These are phyloP conservation scores for Sclerotinia sclerotiorum DNA, from an alignment of 2,329 filamentous ascomycete genomes.

Conservation along the genomic window DNA sequence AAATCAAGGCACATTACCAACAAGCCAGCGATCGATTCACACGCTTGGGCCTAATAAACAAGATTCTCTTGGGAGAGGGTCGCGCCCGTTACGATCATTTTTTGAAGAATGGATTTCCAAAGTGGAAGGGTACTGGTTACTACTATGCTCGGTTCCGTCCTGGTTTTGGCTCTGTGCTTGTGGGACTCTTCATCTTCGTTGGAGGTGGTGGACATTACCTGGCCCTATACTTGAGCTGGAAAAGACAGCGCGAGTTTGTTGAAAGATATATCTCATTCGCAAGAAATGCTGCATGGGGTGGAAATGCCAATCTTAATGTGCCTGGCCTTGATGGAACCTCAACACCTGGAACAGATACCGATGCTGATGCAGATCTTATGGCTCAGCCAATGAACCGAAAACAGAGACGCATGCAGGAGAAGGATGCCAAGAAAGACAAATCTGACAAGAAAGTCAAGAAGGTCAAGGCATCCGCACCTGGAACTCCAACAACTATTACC, in stretches of 20 bases:
- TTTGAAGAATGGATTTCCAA: slow-evolving; percentile 86
- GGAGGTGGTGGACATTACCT: slow-evolving; percentile 88
- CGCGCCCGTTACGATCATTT: slow-evolving; percentile 95
- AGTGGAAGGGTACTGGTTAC: slow-evolving; percentile 96
- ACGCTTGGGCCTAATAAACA: slow-evolving; percentile 78
- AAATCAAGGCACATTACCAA: slow-evolving; percentile 78
- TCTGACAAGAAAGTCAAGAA: slow-evolving; percentile 58
- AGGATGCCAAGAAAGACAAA: slow-evolving; percentile 71
- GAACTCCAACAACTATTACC: slow-evolving; percentile 51
- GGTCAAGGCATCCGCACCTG: slow-evolving; percentile 44
- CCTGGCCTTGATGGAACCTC: slow-evolving; percentile 60
- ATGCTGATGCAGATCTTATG: slow-evolving; percentile 49
- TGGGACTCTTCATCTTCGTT: slow-evolving; percentile 77
- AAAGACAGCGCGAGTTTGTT: slow-evolving; percentile 86
- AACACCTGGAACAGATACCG: slow-evolving; percentile 47
- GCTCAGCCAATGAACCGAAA: slow-evolving; percentile 71
- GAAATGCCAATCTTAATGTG: slow-evolving; percentile 65
- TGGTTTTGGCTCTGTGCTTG: slow-evolving; percentile 79
- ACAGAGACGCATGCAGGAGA: slow-evolving; percentile 86
- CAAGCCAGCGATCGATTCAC: slow-evolving; percentile 80
- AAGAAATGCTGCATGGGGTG: slow-evolving; percentile 81
- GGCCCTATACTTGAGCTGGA: slow-evolving; percentile 81
- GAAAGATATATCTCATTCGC: slow-evolving; percentile 90
- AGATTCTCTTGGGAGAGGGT: slow-evolving; percentile 77
- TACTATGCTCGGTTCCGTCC: slow-evolving; percentile 95